Evolutionary conservation across 331 rosid genomes (phyloP), one percentile per base, ranked within the genome.

Genomic region (Stylosanthes scabra): DNA sequence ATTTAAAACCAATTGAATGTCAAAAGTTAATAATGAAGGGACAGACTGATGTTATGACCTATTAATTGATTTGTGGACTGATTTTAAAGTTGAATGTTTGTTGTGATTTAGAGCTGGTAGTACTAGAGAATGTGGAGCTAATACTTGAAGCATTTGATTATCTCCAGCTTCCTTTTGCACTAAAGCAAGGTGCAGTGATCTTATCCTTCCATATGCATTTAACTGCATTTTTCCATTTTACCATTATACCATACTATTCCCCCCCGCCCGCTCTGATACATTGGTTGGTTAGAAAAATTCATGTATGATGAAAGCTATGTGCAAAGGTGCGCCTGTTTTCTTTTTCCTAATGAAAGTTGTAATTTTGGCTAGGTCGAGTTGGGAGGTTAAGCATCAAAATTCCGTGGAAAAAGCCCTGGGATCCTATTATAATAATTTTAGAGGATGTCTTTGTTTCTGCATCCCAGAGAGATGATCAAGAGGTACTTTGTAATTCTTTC

Each of bases 331-430:
- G 77, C 27, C 51, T 54, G 29, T 56, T 66, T 74, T 47, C 56
- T 74, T 42, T 61, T 47, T 55, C 9, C 63, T 81, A 61, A 81
- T 49, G 15, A 45, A 51, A 40, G 60, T 60, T 85, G 62, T 51
- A 60, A 51, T 59, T 62, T 55, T 65, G 70, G 73, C 40, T 68
- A 94, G 98, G 99, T 57, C 97, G 87, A 75, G 90, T 91, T 74
- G 99, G 99, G 72, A 89, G 80, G 86, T 82, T 94, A 80, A 94
- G 99, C 89, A 91, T 94, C 75, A 91, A 88, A 85, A 91, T 94
- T 84, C 97, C 99, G 40, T 94, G 99, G 99, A 94, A 89, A 82
- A 91, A 83, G 93, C 96, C 93, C 13, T 84, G 99, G 97, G 96
- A 94, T 44, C 96, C 99, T 41, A 83, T 91, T 78, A 86, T 91